These are phyloP conservation scores for Yarrowia divulgata DNA, from an alignment of 805 yeast species.

Conservation along the genomic window DNA sequence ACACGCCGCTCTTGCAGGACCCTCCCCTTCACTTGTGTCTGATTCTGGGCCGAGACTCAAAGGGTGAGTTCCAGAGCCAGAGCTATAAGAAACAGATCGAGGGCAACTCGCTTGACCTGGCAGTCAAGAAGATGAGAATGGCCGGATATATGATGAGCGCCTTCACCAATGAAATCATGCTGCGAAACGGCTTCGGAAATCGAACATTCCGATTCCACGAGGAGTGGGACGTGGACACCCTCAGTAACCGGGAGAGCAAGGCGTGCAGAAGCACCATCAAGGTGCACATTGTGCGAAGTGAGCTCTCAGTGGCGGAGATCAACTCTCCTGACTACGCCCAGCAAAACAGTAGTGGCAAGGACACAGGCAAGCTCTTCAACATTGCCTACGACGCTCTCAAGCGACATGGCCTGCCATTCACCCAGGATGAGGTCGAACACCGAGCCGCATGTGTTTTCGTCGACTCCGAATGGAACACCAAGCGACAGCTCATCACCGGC, in stretches of 20 bases:
- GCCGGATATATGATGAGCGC: slow-evolving; percentile 92
- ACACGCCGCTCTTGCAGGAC: slow-evolving; percentile 64
- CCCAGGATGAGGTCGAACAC: slow-evolving; percentile 56
- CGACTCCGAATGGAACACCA: slow-evolving; percentile 83
- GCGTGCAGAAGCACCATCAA: slow-evolving; percentile 66
- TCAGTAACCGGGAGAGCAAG: slow-evolving; percentile 56
- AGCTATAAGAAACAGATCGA: slow-evolving; percentile 53
- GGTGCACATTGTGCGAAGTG: slow-evolving; percentile 75
- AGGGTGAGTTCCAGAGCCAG: slow-evolving; percentile 74
- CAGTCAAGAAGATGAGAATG: slow-evolving; percentile 74
- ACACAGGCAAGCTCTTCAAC: slow-evolving; percentile 77
- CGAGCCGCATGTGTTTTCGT: slow-evolving; percentile 86
- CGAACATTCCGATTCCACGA: slow-evolving; percentile 80
- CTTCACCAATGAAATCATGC: slow-evolving; percentile 89
- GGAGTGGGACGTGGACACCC: slow-evolving; percentile 62
- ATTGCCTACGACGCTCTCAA: slow-evolving; percentile 79
- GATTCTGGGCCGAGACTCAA: slow-evolving; percentile 77
- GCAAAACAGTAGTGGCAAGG: slow-evolving; percentile 75
- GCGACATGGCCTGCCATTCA: slow-evolving; percentile 63
- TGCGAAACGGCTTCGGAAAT: slow-evolving; percentile 75
- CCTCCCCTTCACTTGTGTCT: slow-evolving; percentile 85
- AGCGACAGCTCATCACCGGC: slow-evolving; percentile 65
- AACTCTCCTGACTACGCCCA: slow-evolving; percentile 85
- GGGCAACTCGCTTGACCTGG: slow-evolving; percentile 71
- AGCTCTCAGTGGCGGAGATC: slow-evolving; percentile 71